Conservation (phyloP, 306 rosid genomes). For the Vigna trinervia region DNA sequence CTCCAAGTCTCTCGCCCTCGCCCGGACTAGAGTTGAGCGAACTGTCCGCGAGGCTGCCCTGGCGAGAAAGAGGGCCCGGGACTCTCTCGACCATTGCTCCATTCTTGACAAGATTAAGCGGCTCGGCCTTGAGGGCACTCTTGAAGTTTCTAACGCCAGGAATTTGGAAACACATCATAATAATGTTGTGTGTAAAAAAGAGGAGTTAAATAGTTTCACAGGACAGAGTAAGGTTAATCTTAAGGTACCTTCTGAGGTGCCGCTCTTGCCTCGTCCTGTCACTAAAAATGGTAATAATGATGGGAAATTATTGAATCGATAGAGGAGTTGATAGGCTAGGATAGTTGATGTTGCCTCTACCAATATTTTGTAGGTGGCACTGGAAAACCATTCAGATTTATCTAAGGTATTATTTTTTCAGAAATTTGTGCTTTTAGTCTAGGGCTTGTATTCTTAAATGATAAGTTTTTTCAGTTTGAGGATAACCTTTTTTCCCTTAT, state of each 20-base stretch:
- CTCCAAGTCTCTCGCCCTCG: conserved; percentile 46
- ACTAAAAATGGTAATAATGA: conserved; percentile 26
- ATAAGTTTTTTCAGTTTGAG: not conserved
- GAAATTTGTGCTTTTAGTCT: no score
- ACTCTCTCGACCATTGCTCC: conserved; percentile 56
- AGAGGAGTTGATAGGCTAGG: conserved; percentile 41
- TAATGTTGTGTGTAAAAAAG: conserved; percentile 7
- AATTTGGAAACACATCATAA: conserved; percentile 30
- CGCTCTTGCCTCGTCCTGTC: not conserved
- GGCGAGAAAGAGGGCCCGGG: conserved; percentile 70
- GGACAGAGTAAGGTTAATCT: not conserved
- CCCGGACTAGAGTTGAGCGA: conserved; percentile 59
- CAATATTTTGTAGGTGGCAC: conserved; percentile 5
- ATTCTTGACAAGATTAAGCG: conserved; percentile 42
- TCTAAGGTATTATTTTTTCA: not conserved
- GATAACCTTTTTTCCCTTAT: not conserved
- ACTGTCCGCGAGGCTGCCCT: conserved; percentile 58
- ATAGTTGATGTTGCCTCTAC: conserved; percentile 30
- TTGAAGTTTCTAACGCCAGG: conserved; percentile 49
- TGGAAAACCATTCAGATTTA: conserved; percentile 15
- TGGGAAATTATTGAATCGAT: conserved; percentile 38
- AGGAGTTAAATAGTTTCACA: conserved; percentile 5
- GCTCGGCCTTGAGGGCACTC: not conserved
- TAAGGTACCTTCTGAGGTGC: not conserved
- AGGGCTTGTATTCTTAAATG: no score